Evolutionary conservation across 306 rosid genomes (phyloP).

Genomic region (Rubus idaeus): DNA sequence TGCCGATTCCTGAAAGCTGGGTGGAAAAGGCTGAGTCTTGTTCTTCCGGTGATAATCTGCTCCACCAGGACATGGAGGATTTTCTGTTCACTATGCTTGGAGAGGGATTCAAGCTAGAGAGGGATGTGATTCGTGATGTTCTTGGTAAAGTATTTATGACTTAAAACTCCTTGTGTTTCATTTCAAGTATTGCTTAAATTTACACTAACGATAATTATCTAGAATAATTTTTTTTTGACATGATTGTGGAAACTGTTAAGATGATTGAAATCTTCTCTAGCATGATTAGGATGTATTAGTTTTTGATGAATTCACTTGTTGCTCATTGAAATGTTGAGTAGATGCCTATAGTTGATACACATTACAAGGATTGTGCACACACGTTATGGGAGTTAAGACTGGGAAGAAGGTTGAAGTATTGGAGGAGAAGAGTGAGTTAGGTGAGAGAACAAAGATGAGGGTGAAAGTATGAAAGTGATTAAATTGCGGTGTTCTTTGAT

Average conservation of each 20-base stretch:
- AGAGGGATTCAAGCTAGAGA: conserved; percentile 66
- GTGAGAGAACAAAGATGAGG: neutral
- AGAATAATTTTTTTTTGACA: neutral
- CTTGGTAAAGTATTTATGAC: conserved; percentile 49
- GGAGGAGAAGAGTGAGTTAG: no score
- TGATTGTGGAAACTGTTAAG: neutral
- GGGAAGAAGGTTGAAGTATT: neutral
- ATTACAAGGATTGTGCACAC: neutral
- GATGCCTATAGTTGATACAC: neutral
- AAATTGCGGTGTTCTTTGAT: neutral
- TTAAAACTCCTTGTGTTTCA: neutral
- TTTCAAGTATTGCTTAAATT: neutral
- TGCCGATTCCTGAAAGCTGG: conserved; percentile 49
- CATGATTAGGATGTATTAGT: neutral
- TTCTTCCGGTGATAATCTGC: conserved; percentile 25
- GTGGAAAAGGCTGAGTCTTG: conserved; percentile 35
- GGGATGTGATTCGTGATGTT: conserved; percentile 61
- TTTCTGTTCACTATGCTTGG: conserved; percentile 81
- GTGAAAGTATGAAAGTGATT: neutral
- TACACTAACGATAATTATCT: neutral
- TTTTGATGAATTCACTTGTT: neutral
- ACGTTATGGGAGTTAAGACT: neutral
- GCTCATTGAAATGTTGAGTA: neutral
- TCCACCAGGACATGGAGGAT: conserved; percentile 71
- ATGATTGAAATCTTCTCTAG: neutral